Base-by-base conservation (phyloP, 192 early-diverging fungal genomes). In the Rhizoclosmatium globosum region DNA sequence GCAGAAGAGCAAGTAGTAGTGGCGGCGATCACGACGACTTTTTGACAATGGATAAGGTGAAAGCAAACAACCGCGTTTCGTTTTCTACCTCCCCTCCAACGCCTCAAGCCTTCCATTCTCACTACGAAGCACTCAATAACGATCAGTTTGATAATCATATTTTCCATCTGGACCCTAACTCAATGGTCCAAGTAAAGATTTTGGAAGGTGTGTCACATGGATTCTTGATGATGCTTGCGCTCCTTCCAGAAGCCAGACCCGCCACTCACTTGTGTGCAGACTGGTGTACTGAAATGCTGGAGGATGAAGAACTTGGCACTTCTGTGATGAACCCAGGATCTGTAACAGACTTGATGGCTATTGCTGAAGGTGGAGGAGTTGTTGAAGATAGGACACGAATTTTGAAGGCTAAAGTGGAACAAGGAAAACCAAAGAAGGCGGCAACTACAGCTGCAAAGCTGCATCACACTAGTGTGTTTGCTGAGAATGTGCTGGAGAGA, bases 231-330 rank as follows among this genome's bases (percentile, higher is more conserved):
- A 95, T 95, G 94, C 85, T 87, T 66, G 69, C 87, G 15, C 78
- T 96, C 11, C 82, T 94, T 1, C 95, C 95, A 2, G 95, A 96
- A 69, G 92, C 89, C 46, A 76, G 68, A 38, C 87, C 88, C 53
- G 79, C 84, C 39, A 75, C 78, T 21, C 43, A 76, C n/a, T 73
- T 88, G 38, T 79, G 73, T 2, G 72, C 76, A 9, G 82, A 84
- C 56, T 88, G 87, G 87, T 79, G 81, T 65, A 48, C 38, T 1
- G 87, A 85, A 56, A 76, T 86, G 76, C 62, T 88, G 17, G 70
- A 66, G 19, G 83, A 84, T 31, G 77, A 79, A 23, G 68, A 73
- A 38, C 23, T 61, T 11, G 75, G 74, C n/a, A 38, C 15, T 42
- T 39, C 38, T 13, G 71, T 44, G 50, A 48, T 68, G 72, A 74